Conservation (phyloP, 495 filamentous ascomycete species). For the Aspergillus cristatus region DNA sequence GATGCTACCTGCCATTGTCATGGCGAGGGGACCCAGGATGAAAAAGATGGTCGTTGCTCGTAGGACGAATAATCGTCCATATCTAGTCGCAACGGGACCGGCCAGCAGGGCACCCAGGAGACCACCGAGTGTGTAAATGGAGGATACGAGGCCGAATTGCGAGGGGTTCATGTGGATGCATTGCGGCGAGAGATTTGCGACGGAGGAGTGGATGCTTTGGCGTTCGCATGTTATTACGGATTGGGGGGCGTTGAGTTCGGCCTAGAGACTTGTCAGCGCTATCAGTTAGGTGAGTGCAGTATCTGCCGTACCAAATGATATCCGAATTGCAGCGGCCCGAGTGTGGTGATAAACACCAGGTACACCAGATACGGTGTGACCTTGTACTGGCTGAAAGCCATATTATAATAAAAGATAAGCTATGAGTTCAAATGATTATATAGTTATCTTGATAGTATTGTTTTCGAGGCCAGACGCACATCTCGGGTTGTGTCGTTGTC, state of each 20-base stretch:
- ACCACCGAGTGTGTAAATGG: conserved; percentile 87
- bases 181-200: conserved; percentile 40
- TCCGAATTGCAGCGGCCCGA: conserved; percentile 87
- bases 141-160: conserved; percentile 72
- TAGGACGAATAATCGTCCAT: conserved; percentile 67
- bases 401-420: no score
- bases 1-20: conserved; percentile 62
- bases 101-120: conserved; percentile 71
- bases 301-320: conserved; percentile 85
- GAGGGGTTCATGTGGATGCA: conserved; percentile 75
- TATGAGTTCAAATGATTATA: no score
- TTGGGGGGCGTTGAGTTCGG: conserved; percentile 91
- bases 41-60: conserved; percentile 66
- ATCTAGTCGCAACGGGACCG: conserved; percentile 60
- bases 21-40: conserved; percentile 62
- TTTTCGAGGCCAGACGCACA: no score
- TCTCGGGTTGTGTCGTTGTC: no score
- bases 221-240: conserved; percentile 75
- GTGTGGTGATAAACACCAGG: conserved; percentile 52
- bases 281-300: no score
- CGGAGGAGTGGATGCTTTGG: conserved; percentile 41
- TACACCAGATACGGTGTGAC: conserved; percentile 56
- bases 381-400: conserved; percentile 15
- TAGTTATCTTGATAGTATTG: no score
- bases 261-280: no score